Evolutionary conservation across 2,329 filamentous ascomycete genomes (phyloP), one percentile per base, ranked within the genome.

Genomic region (Penicillium sp.): DNA sequence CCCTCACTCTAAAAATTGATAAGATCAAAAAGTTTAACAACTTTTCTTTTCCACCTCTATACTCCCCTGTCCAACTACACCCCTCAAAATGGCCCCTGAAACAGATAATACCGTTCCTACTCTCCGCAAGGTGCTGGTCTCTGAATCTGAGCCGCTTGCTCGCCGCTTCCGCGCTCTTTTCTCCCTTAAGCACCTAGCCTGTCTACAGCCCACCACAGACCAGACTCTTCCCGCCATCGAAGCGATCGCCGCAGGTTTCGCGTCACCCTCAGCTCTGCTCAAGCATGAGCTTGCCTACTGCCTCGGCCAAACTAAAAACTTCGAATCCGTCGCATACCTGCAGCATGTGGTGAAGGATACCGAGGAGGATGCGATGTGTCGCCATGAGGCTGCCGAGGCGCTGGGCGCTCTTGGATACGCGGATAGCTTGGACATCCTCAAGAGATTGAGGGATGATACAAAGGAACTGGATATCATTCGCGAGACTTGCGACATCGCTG

Each of bases 231-330:
- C 87, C 41, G 84, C 88, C 19, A 86, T 88, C 65, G 77, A 86
- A 64, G 92, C 94, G 41, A 99, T 99, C 66, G 92, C 93, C 2
- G 91, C 92, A 8, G 93, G 82, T 2, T 94, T 99, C 67, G 69
- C 80, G 0, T 96, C 93, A 3, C 87, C 90, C 0, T 97, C 93
- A 5, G 93, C 91, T 3, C 82, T 97, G 9, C 81, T 97, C 46
- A 97, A 97, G 79, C 94, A 99, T 75, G 94, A 99, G 74, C 83
- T 99, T 48, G 94, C 94, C 27, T 99, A 99, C 79, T 99, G 94
- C 72, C 84, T 99, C 2, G 94, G 94, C 8, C 94, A 99, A 78
- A 93, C 90, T 1, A 87, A 87, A 57, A 91, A 96, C 71, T 76
- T 82, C 50, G 87, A 87, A 45, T 89, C 92, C 0, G 84, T 92